Evolutionary conservation across 2,329 filamentous ascomycete species (phyloP).

Genomic region (Penicillium brasilianum): DNA sequence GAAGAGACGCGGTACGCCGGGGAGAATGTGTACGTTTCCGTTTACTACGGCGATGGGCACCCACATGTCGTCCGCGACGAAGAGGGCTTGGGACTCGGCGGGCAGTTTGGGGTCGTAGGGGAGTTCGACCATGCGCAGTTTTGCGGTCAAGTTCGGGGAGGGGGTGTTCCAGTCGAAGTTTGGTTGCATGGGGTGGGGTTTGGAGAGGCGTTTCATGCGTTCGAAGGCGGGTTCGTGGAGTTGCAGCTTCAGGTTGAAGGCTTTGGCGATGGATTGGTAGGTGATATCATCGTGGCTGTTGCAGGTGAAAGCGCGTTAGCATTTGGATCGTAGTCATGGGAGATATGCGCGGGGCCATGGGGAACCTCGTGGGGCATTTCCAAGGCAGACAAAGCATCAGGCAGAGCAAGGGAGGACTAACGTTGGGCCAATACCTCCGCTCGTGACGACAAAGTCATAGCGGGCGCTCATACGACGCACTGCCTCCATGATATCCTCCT

Average conservation of each 20-base stretch:
- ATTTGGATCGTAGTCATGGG: too few relatives aligned
- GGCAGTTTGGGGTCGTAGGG: conserved; percentile 73
- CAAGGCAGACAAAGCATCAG: neutral
- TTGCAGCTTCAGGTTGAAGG: conserved; percentile 76
- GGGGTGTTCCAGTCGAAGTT: conserved; percentile 85
- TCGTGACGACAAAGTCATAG: conserved; percentile 95
- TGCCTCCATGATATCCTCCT: conserved; percentile 86
- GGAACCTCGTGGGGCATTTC: too few relatives aligned
- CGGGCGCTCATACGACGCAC: conserved; percentile 81
- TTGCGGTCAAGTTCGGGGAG: conserved; percentile 76
- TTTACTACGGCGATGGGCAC: conserved; percentile 89
- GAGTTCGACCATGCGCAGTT: conserved; percentile 87
- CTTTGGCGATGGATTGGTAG: conserved; percentile 90
- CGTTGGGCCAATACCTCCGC: conserved; percentile 95
- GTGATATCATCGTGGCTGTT: conserved; percentile 90
- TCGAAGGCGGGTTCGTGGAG: conserved; percentile 77
- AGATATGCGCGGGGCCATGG: neutral
- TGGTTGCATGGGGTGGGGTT: conserved; percentile 72
- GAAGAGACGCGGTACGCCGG: conserved; percentile 86
- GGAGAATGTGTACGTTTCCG: conserved; percentile 90
- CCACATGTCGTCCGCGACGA: conserved; percentile 82
- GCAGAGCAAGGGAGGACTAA: conserved; percentile 53
- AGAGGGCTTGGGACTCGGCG: conserved; percentile 74
- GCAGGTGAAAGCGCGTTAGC: neutral
- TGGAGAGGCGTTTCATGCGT: conserved; percentile 82